Evolutionary conservation across 2,329 filamentous ascomycete species (phyloP).

Genomic region (Colletotrichum falcatum): DNA sequence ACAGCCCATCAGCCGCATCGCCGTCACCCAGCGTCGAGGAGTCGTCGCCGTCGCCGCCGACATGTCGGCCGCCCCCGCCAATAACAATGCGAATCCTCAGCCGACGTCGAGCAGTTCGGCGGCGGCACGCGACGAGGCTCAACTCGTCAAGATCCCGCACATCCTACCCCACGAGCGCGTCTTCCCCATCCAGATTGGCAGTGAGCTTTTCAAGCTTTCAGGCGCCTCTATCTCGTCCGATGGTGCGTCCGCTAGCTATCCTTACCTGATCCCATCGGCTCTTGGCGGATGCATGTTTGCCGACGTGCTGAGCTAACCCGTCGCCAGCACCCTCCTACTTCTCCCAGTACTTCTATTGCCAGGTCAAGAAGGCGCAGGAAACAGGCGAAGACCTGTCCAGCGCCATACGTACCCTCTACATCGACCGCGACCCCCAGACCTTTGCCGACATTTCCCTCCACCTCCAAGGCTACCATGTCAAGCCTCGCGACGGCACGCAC

Average conservation of each 20-base stretch:
- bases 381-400: conserved; percentile 63
- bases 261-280: not conserved
- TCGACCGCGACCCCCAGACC: conserved; percentile 90
- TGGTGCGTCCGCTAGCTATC: conserved; percentile 60
- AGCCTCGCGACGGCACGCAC: conserved; percentile 83
- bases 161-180: conserved; percentile 78
- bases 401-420: conserved; percentile 85
- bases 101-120: conserved; percentile 38
- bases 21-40: not conserved
- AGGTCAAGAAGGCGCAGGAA: conserved; percentile 74
- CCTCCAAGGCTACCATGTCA: conserved; percentile 90
- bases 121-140: conserved; percentile 47
- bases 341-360: conserved; percentile 90
- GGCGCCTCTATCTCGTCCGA: conserved; percentile 80
- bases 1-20: conserved; percentile 3
- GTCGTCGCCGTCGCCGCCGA: conserved; percentile 18
- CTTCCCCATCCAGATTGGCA: conserved; percentile 80
- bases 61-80: conserved; percentile 31
- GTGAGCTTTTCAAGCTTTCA: conserved; percentile 78
- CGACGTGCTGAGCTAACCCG: not conserved
- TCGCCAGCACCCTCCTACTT: conserved; percentile 90
- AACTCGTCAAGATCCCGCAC: conserved; percentile 62
- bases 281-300: not conserved
- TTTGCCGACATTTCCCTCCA: conserved; percentile 92
- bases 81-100: conserved; percentile 23